These are phyloP conservation scores for Exophiala oligosperma DNA, from an alignment of 2,329 filamentous ascomycete genomes.

Conservation along the genomic window DNA sequence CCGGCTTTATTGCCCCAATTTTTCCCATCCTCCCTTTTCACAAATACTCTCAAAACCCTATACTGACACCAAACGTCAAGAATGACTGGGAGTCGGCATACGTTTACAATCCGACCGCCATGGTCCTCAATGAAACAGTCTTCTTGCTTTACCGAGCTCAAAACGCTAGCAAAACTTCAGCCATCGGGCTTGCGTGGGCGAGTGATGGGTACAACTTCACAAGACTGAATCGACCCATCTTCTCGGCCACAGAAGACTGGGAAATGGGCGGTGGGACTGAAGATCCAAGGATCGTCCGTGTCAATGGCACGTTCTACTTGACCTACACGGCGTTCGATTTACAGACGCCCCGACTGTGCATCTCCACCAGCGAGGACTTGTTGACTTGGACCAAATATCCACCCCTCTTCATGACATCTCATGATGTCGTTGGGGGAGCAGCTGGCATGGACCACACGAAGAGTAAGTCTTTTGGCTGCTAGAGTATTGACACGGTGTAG, in stretches of 20 bases:
- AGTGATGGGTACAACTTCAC: slow-evolving; percentile 37
- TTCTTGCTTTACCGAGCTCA: slow-evolving; percentile 40
- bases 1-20: slow-evolving; percentile 27
- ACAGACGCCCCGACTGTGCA: slow-evolving; percentile 33
- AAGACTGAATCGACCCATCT: slow-evolving; percentile 33
- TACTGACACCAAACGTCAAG: slow-evolving; percentile 20
- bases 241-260: slow-evolving; percentile 35
- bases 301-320: slow-evolving; percentile 40
- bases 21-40: slow-evolving; percentile 32
- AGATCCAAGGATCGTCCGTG: slow-evolving; percentile 37
- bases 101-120: slow-evolving; percentile 25
- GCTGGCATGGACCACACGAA: not conserved
- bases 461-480: not conserved
- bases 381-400: slow-evolving; percentile 36
- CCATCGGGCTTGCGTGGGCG: slow-evolving; percentile 38
- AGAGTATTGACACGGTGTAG: not conserved
- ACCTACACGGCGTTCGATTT: slow-evolving; percentile 38
- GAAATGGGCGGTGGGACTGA: slow-evolving; percentile 35
- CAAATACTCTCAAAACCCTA: slow-evolving; percentile 30
- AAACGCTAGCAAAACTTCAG: slow-evolving; percentile 33
- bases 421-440: not conserved
- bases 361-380: slow-evolving; percentile 38
- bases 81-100: slow-evolving; percentile 22
- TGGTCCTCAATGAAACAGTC: slow-evolving; percentile 26
- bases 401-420: slow-evolving; percentile 15